A percentile compares a stretch with the other conserved stretches of the same genome.
phyloP scores from a whole-genome alignment of 345 rosid genomes.

The Dipteronia sinensis region DNA sequence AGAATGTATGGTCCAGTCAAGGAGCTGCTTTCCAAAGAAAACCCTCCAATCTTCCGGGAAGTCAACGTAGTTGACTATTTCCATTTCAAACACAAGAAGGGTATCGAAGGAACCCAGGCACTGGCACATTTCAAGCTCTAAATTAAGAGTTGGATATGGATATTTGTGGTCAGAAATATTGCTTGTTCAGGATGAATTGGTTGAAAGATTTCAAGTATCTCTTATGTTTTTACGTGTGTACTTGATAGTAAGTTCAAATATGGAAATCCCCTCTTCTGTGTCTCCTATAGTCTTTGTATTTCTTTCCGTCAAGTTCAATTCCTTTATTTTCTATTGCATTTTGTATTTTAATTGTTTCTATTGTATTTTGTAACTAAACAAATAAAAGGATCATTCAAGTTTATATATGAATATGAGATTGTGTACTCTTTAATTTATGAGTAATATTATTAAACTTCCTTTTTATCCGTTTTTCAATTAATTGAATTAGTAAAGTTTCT shows the following conservation, averaged over 20 bases:
- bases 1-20: conserved; percentile 36
- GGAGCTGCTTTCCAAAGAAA: conserved; percentile 35
- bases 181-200: not conserved
- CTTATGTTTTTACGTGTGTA: not conserved
- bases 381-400: not conserved
- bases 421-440: not conserved
- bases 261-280: not conserved
- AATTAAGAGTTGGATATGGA: not conserved
- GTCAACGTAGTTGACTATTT: conserved; percentile 20
- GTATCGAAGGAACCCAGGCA: conserved; percentile 17
- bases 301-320: too few relatives aligned
- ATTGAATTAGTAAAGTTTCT: too few relatives aligned
- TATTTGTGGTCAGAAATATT: not conserved
- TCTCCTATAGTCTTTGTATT: too few relatives aligned
- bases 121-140: conserved; percentile 18
- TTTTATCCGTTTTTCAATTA: too few relatives aligned
- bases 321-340: not conserved
- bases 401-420: not conserved
- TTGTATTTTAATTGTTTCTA: not conserved
- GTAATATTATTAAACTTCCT: too few relatives aligned
- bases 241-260: not conserved
- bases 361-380: not conserved
- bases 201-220: not conserved
- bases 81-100: conserved; percentile 24
- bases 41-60: conserved; percentile 33